Evolutionary conservation across 768 basidiomycete genomes (phyloP).

Genomic region (Lactarius evosmus): DNA sequence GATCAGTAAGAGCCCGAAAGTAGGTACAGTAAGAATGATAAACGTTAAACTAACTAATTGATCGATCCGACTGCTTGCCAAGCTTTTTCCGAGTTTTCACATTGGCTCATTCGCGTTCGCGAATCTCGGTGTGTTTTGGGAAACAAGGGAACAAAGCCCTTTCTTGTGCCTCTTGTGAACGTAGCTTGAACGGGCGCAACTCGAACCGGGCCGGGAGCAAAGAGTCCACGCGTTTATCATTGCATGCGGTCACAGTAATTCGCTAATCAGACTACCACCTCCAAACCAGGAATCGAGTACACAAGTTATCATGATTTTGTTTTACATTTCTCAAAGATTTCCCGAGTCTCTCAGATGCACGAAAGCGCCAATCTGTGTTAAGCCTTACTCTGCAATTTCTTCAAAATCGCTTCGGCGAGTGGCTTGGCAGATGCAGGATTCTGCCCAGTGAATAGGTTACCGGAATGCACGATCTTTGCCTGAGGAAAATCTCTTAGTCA

Average conservation of each 20-base stretch:
- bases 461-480: slow-evolving; percentile 53
- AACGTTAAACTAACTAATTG: too few species aligned
- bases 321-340: not conserved
- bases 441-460: slow-evolving; percentile 65
- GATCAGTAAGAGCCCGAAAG: too few species aligned
- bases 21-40: too few species aligned
- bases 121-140: not conserved
- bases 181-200: not conserved
- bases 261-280: not conserved
- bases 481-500: slow-evolving; percentile 9
- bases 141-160: not conserved
- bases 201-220: not conserved
- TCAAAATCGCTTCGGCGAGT: slow-evolving; percentile 54
- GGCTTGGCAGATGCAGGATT: slow-evolving; percentile 65
- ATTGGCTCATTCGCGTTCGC: not conserved
- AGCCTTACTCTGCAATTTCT: slow-evolving; percentile 40
- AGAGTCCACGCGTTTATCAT: not conserved
- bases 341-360: not conserved
- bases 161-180: not conserved
- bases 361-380: not conserved
- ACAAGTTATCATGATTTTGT: not conserved
- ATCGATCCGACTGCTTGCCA: not conserved
- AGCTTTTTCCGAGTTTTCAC: not conserved
- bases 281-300: not conserved
- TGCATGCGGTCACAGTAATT: not conserved